Evolutionary conservation across 2,329 filamentous ascomycete species (phyloP).

Genomic region (Dothistroma pini): DNA sequence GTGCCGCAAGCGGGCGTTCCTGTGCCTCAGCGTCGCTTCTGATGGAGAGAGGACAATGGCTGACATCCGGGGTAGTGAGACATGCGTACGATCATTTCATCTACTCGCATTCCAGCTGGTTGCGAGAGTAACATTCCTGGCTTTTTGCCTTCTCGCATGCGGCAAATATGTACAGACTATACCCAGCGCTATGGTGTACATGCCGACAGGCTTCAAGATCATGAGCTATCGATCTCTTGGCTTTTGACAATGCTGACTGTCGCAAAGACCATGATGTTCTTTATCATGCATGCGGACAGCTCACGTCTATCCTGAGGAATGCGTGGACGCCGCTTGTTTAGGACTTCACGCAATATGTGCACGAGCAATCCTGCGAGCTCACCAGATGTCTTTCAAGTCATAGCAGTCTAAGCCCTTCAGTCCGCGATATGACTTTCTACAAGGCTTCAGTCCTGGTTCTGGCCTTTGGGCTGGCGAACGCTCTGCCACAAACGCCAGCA

Average conservation of each 20-base stretch:
- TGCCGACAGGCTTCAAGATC: background rate
- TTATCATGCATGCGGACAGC: background rate
- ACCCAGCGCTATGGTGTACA: background rate
- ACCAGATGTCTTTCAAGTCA: background rate
- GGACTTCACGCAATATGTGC: background rate
- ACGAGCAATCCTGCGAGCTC: background rate
- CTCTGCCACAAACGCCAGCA: constrained; percentile 12
- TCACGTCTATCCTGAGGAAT: background rate
- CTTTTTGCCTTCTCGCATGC: background rate
- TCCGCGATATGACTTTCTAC: constrained; percentile 5
- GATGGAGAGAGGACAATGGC: background rate
- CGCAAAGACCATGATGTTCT: background rate
- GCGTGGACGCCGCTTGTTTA: background rate
- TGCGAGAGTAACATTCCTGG: constrained; percentile 5
- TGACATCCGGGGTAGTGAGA: constrained; percentile 1
- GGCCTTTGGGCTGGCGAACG: constrained; percentile 1
- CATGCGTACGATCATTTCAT: background rate
- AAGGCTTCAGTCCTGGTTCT: constrained; percentile 11
- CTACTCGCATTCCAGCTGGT: constrained; percentile 1
- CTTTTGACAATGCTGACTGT: background rate
- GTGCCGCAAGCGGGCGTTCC: constrained; percentile 1
- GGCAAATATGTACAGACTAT: background rate
- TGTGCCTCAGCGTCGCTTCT: background rate
- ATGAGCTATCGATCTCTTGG: background rate
- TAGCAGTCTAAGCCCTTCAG: background rate